phyloP scores from a whole-genome alignment of 2,329 filamentous ascomycete species.

The Fusarium decemcellulare region DNA sequence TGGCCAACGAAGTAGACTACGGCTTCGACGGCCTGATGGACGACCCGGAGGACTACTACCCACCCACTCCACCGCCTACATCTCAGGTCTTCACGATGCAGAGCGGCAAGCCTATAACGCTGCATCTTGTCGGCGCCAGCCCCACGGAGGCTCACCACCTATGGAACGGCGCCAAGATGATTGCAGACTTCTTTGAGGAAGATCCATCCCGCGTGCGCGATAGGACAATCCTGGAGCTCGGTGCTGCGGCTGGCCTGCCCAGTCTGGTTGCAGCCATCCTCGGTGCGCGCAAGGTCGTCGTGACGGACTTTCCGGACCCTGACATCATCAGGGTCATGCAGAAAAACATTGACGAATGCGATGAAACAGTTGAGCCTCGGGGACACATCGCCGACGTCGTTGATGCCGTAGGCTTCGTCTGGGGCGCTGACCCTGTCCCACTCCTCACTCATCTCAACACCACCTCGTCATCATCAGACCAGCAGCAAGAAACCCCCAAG shows the following conservation, averaged over 20 bases:
- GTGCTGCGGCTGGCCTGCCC: constrained; percentile 88
- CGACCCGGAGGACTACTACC: constrained; percentile 86
- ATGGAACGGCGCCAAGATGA: constrained; percentile 89
- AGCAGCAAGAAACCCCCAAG: constrained; percentile 25
- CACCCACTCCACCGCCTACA: constrained; percentile 82
- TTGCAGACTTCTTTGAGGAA: constrained; percentile 83
- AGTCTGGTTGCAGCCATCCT: constrained; percentile 82
- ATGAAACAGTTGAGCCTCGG: constrained; percentile 51
- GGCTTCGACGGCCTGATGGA: constrained; percentile 74
- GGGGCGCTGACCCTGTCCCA: constrained; percentile 77
- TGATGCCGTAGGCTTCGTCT: constrained; percentile 81
- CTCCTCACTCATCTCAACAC: constrained; percentile 72
- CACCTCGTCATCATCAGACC: constrained; percentile 2
- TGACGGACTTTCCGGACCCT: constrained; percentile 90
- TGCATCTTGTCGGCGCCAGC: constrained; percentile 89
- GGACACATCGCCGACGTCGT: constrained; percentile 56
- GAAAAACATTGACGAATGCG: constrained; percentile 77
- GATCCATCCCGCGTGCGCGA: constrained; percentile 73
- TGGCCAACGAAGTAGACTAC: constrained; percentile 55
- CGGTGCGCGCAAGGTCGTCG: constrained; percentile 79
- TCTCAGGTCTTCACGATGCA: constrained; percentile 79
- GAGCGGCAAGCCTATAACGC: constrained; percentile 74
- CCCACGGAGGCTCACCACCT: constrained; percentile 91
- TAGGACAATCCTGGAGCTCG: constrained; percentile 87
- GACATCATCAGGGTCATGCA: constrained; percentile 87